These are phyloP conservation scores for Macroventuria anomochaeta DNA, from an alignment of 2,329 filamentous ascomycete genomes.

Conservation along the genomic window DNA sequence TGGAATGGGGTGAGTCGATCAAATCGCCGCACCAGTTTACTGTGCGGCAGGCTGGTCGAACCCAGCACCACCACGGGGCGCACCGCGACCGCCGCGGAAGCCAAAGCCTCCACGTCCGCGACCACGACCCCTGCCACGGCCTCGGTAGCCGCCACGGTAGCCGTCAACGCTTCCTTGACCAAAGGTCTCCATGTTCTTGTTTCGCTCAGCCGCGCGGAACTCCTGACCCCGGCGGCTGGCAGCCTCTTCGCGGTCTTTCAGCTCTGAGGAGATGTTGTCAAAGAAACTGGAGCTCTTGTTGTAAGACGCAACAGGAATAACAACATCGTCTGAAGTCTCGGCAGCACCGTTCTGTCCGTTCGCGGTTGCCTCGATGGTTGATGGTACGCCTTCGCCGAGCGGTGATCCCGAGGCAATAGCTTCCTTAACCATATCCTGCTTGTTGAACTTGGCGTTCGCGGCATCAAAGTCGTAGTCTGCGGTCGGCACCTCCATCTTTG, in stretches of 20 bases:
- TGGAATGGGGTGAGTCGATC: no score
- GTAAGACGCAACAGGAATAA: slow-evolving; percentile 66
- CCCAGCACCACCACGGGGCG: slow-evolving; percentile 37
- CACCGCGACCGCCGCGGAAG: slow-evolving; percentile 56
- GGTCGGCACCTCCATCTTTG: slow-evolving; percentile 85
- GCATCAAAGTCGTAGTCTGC: slow-evolving; percentile 92
- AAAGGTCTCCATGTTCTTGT: slow-evolving; percentile 96
- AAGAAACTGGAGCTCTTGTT: slow-evolving; percentile 94
- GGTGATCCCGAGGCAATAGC: slow-evolving; percentile 81
- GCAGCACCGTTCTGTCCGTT: slow-evolving; percentile 45
- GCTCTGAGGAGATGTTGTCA: slow-evolving; percentile 95
- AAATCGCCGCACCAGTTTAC: background rate
- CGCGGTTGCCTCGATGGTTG: slow-evolving; percentile 45
- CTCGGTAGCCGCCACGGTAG: slow-evolving; percentile 77
- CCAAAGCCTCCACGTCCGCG: slow-evolving; percentile 58
- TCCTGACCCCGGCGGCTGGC: slow-evolving; percentile 72
- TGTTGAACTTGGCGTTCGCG: slow-evolving; percentile 87
- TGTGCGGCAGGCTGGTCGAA: slow-evolving; percentile 36
- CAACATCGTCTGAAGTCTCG: slow-evolving; percentile 55
- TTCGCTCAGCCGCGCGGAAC: slow-evolving; percentile 91
- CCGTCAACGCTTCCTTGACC: slow-evolving; percentile 94
- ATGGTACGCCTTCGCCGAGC: slow-evolving; percentile 54
- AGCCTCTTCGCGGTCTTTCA: slow-evolving; percentile 83
- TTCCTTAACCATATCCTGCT: slow-evolving; percentile 86
- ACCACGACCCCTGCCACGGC: slow-evolving; percentile 77